Percentiles rank a stretch among this genome's conserved stretches.
These are phyloP conservation scores for Linnemannia schmuckeri DNA, from an alignment of 192 early-diverging fungal genomes.

Conservation along the genomic window DNA sequence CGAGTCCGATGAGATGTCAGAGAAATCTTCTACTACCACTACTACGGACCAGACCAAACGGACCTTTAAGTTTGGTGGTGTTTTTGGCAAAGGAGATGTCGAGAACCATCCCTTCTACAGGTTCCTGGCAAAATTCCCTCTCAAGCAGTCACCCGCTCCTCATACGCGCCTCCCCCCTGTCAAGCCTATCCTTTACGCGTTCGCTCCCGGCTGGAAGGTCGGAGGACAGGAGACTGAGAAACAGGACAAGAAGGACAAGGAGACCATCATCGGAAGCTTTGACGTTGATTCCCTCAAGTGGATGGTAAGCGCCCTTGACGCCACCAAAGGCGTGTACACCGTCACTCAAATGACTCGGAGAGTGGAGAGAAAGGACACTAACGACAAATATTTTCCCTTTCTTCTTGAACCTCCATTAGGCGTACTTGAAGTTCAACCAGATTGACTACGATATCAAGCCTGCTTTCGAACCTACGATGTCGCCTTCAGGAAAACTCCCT, in stretches of 20 bases:
- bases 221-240: neutral
- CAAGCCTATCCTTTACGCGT: slow-evolving; percentile 43
- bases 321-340: neutral
- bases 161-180: slow-evolving; percentile 32
- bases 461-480: slow-evolving; percentile 50
- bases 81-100: slow-evolving; percentile 38
- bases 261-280: slow-evolving; percentile 42
- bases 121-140: slow-evolving; percentile 44
- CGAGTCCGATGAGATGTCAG: neutral
- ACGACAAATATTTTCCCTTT: neutral
- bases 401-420: slow-evolving; percentile 1
- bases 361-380: neutral
- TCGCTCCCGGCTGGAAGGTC: slow-evolving; percentile 40
- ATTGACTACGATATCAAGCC: slow-evolving; percentile 47
- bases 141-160: slow-evolving; percentile 38
- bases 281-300: slow-evolving; percentile 55
- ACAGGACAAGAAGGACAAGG: neutral
- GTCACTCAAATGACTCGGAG: too few species aligned
- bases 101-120: slow-evolving; percentile 38
- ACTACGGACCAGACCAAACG: neutral
- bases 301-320: slow-evolving; percentile 30
- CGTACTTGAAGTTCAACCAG: slow-evolving; percentile 49
- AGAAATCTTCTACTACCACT: neutral
- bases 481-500: slow-evolving; percentile 44
- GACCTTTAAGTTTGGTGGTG: slow-evolving; percentile 17